Conservation (phyloP, 768 basidiomycete species). For the Suillus americanus region DNA sequence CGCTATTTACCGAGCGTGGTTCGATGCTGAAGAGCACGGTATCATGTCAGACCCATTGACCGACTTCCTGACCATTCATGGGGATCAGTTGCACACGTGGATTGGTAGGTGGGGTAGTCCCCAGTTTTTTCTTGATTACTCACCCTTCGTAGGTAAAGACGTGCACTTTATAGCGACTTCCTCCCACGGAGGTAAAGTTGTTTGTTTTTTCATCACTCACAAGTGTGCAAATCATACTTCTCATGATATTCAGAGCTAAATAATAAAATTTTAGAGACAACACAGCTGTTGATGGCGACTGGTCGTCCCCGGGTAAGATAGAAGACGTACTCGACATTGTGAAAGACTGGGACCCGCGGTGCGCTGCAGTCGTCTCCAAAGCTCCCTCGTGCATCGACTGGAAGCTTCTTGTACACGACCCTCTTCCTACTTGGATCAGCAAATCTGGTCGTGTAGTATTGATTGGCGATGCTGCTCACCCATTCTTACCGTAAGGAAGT, state of each 20-base stretch:
- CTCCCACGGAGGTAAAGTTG: constrained; percentile 13
- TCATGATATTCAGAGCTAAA: not conserved
- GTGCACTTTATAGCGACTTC: constrained; percentile 22
- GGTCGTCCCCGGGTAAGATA: constrained; percentile 22
- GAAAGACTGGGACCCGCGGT: constrained; percentile 25
- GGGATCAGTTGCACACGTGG: constrained; percentile 18
- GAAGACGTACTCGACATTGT: constrained; percentile 23
- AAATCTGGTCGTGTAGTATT: constrained; percentile 20
- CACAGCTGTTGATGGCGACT: constrained; percentile 19
- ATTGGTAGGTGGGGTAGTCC: constrained; percentile 14
- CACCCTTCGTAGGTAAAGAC: constrained; percentile 11
- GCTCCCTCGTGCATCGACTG: constrained; percentile 35
- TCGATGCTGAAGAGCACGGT: constrained; percentile 19
- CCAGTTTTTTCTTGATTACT: not conserved
- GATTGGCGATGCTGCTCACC: constrained; percentile 31
- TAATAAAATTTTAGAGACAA: constrained; percentile 12
- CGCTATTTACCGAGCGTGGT: constrained; percentile 28
- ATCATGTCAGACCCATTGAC: constrained; percentile 21
- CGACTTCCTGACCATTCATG: constrained; percentile 12
- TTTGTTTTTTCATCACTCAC: constrained; percentile 25
- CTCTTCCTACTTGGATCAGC: constrained; percentile 38
- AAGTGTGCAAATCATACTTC: constrained; percentile 9
- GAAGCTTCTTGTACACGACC: constrained; percentile 39
- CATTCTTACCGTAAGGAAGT: constrained; percentile 26
- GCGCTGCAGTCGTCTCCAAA: constrained; percentile 22